Evolutionary conservation across 2,329 filamentous ascomycete genomes (phyloP).

Genomic region (Grosmannia clavigera): DNA sequence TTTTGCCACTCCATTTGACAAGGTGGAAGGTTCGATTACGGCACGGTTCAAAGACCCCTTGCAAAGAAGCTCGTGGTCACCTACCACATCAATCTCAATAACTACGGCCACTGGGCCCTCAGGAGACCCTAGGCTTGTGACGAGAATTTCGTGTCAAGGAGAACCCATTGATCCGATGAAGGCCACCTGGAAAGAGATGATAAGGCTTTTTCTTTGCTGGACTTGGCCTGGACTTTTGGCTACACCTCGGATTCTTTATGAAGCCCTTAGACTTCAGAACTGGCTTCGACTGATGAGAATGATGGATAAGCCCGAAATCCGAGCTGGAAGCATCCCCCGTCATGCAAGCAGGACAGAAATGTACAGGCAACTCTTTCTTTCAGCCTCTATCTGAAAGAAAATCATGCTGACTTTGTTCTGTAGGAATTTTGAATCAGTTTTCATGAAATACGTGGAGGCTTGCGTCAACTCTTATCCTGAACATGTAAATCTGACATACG

Average conservation of each 20-base stretch:
- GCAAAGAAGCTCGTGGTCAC: background rate
- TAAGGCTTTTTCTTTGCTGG: background rate
- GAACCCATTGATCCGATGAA: background rate
- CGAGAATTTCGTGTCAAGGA: background rate
- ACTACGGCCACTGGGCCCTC: background rate
- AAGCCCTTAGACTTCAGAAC: background rate
- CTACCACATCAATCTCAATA: background rate
- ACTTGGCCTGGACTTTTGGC: background rate
- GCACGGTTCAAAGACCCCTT: background rate
- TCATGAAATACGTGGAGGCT: background rate
- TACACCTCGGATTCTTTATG: background rate
- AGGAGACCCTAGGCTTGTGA: background rate
- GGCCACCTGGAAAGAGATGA: background rate
- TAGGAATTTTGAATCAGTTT: background rate
- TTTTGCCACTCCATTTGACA: background rate
- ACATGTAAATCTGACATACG: background rate
- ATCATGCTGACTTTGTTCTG: background rate
- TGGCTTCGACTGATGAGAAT: background rate
- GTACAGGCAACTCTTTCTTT: background rate
- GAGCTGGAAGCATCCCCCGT: background rate
- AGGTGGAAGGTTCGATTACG: background rate
- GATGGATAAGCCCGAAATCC: background rate
- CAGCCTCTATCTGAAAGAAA: too few species aligned
- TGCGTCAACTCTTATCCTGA: background rate
- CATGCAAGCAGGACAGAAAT: background rate